A percentile compares a stretch with the other conserved stretches of the same genome.
phyloP scores from a whole-genome alignment of 78 protist genomes.

The Dictyostelium intermedium region DNA sequence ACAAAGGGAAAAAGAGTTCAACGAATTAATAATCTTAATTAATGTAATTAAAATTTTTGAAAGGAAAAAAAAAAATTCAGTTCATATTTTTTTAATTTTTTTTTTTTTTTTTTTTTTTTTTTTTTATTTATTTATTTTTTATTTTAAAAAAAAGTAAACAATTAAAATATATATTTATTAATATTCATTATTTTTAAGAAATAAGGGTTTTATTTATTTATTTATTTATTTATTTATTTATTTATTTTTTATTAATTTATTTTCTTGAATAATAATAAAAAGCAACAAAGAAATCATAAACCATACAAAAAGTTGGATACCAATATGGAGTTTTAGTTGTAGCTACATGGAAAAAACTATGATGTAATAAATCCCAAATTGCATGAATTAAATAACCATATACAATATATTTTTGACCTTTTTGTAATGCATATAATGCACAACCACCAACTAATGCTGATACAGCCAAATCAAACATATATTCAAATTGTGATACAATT shows the following conservation, averaged over 20 bases:
- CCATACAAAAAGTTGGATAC: background rate
- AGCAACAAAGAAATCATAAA: background rate
- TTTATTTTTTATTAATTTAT: background rate
- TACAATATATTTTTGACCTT: background rate
- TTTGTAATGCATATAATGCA: background rate
- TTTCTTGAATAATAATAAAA: background rate
- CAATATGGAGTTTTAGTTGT: background rate
- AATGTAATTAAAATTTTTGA: background rate
- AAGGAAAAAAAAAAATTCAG: background rate
- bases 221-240: no score
- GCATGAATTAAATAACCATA: background rate
- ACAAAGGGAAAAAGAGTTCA: background rate
- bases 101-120: background rate
- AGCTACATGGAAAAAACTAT: background rate
- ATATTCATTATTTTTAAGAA: no score
- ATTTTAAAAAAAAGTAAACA: no score
- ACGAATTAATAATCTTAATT: background rate
- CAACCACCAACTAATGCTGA: background rate
- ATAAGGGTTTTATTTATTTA: no score
- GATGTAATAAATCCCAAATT: background rate
- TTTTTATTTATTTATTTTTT: background rate
- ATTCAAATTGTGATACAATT: background rate
- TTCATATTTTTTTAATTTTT: background rate
- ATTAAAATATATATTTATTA: no score
- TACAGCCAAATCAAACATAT: background rate